phyloP scores from a whole-genome alignment of 768 basidiomycete species.

The Daedalea quercina region DNA sequence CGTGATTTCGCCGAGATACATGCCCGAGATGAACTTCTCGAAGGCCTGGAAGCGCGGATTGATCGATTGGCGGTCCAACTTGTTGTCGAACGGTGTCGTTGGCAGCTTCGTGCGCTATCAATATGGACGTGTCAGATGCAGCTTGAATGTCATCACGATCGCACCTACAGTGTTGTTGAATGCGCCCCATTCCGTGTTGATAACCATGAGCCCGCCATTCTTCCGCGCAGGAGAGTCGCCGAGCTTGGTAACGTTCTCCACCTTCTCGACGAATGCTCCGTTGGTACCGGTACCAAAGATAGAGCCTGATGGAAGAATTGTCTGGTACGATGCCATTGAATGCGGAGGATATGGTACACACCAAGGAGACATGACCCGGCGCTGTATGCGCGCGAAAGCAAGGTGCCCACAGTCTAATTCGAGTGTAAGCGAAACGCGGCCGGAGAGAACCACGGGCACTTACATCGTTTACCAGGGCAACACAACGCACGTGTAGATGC shows the following conservation, averaged over 20 bases:
- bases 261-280: constrained; percentile 91
- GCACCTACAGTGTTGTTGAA: constrained; percentile 84
- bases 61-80: constrained; percentile 88
- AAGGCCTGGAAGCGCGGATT: constrained; percentile 91
- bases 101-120: constrained; percentile 74
- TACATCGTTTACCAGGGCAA: constrained; percentile 93
- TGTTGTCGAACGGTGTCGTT: constrained; percentile 85
- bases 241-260: constrained; percentile 81
- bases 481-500: constrained; percentile 86
- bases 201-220: constrained; percentile 77
- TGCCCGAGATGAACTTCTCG: constrained; percentile 98
- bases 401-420: constrained; percentile 85
- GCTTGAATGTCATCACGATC: not conserved
- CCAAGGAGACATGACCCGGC: constrained; percentile 81
- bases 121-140: not conserved
- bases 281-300: constrained; percentile 99
- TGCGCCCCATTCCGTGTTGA: constrained; percentile 98
- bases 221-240: constrained; percentile 52
- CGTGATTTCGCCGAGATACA: constrained; percentile 96
- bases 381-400: constrained; percentile 91
- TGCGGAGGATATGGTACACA: constrained; percentile 8
- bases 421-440: constrained; percentile 1
- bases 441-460: constrained; percentile 22
- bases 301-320: constrained; percentile 32
- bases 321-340: not conserved